Percentiles rank a stretch among this genome's conserved stretches.
Conservation (phyloP, 1,139 yeast genomes). For the Geotrichum candidum region DNA sequence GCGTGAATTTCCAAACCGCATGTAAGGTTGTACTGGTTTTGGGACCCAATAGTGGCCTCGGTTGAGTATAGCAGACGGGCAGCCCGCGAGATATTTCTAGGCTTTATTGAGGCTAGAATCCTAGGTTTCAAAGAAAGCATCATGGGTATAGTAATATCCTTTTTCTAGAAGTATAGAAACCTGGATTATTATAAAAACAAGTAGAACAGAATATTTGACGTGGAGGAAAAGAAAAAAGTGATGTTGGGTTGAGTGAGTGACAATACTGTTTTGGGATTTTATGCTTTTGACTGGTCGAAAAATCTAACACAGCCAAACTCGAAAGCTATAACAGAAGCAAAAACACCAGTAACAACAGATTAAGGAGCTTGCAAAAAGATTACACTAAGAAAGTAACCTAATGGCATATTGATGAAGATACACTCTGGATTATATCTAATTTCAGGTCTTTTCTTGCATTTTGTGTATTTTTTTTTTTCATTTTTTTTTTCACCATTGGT, state of each 20-base stretch:
- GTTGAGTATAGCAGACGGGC: not conserved
- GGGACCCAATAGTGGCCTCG: not conserved
- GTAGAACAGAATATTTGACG: not conserved
- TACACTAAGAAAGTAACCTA: not conserved
- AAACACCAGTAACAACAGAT: not conserved
- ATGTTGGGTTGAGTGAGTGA: not conserved
- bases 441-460: too few species aligned
- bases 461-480: too few species aligned
- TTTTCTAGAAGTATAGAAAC: not conserved
- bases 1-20: constrained; percentile 94
- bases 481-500: too few species aligned
- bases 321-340: not conserved
- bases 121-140: constrained; percentile 1
- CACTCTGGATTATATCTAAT: too few species aligned
- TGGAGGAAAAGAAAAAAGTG: not conserved
- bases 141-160: not conserved
- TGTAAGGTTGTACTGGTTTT: constrained; percentile 43
- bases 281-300: constrained; percentile 2
- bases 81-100: constrained; percentile 3
- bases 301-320: not conserved
- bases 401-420: too few species aligned
- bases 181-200: not conserved
- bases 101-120: not conserved
- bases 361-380: not conserved
- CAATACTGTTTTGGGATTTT: not conserved